phyloP scores from a whole-genome alignment of 148 eudicot species.

The Selenicereus undatus region DNA sequence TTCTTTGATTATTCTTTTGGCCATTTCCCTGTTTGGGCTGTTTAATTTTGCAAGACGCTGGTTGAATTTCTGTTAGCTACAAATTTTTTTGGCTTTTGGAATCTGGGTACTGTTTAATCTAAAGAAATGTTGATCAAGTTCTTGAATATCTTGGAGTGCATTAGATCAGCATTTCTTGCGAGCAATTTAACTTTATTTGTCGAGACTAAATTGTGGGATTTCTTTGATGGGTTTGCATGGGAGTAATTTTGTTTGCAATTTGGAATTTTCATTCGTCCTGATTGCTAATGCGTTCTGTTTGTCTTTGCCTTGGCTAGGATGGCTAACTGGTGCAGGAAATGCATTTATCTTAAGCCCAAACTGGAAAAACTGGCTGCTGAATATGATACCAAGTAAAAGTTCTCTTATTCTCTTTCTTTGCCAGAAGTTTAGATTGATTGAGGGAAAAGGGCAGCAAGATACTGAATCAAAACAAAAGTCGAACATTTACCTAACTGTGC shows the following conservation, averaged over 20 bases:
- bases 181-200: background rate
- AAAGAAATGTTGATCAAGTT: background rate
- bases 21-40: background rate
- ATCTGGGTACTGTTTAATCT: background rate
- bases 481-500: too few relatives aligned
- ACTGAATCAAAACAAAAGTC: background rate
- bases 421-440: background rate
- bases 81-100: background rate
- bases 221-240: background rate
- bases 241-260: background rate
- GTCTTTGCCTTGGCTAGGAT: constrained; percentile 44
- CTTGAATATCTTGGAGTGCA: background rate
- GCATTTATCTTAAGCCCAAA: constrained; percentile 92
- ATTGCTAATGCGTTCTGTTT: background rate
- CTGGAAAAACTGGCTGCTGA: constrained; percentile 93
- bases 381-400: constrained; percentile 63
- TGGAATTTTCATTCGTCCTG: background rate
- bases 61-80: background rate
- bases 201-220: background rate
- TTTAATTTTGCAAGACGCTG: background rate
- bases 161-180: background rate
- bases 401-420: background rate
- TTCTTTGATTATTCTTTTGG: background rate
- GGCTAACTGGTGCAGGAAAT: constrained; percentile 96
- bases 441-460: background rate